These are phyloP conservation scores for Selaginella moellendorffii DNA, from an alignment of 75 land plant genomes.

Conservation along the genomic window DNA sequence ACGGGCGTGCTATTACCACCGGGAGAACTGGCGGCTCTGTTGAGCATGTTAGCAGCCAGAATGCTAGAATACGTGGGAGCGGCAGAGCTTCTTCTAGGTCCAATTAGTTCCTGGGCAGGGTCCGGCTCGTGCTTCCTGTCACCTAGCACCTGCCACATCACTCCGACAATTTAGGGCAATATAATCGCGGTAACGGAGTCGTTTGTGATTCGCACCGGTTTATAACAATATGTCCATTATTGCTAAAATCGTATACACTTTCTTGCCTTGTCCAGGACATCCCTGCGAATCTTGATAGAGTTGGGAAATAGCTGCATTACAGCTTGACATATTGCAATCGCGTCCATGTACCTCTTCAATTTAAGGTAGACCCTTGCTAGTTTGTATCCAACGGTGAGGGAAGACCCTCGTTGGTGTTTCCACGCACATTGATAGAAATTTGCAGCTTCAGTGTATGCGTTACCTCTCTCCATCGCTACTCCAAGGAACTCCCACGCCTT, in stretches of 20 bases:
- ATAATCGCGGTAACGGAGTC: no score
- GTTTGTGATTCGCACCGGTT: no score
- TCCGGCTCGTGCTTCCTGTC: no score
- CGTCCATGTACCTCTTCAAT: conserved; percentile 22
- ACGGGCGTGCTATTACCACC: not conserved
- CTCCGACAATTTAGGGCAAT: no score
- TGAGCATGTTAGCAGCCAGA: not conserved
- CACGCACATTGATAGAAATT: conserved; percentile 17
- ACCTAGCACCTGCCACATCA: no score
- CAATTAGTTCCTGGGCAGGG: no score
- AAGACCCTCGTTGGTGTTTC: conserved; percentile 18
- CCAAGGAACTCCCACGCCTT: conserved; percentile 25
- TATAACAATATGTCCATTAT: no score
- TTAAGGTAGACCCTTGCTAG: conserved; percentile 19
- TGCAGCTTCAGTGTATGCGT: conserved; percentile 15
- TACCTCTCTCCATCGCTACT: conserved; percentile 19
- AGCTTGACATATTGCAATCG: conserved; percentile 17
- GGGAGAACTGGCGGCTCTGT: not conserved
- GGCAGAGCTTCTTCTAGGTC: not conserved
- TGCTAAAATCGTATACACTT: conserved; percentile 11
- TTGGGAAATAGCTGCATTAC: conserved; percentile 14
- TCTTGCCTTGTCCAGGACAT: conserved; percentile 23
- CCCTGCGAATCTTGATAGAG: conserved; percentile 16
- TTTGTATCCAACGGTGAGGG: conserved; percentile 16
- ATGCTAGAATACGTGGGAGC: not conserved